Base-by-base conservation (phyloP, 805 yeast genomes). In the Yamadazyma nakazawae region DNA sequence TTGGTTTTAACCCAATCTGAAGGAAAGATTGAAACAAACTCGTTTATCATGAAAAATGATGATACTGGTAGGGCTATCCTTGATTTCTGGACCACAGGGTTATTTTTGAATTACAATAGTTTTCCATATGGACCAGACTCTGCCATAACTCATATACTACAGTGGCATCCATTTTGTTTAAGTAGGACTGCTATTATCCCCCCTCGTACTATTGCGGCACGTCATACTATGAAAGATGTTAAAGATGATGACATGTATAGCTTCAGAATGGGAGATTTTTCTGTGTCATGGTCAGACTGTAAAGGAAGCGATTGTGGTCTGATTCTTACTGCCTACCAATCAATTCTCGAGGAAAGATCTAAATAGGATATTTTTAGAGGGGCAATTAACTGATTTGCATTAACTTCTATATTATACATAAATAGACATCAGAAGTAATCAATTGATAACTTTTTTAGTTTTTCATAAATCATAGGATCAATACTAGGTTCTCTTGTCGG, bases 101-200 rank as follows among this genome's bases (percentile, higher is more conserved):
- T 89, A 40, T 83, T 81, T 60, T 76, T 87, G 60, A 74, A 77
- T 42, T 89, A 85, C 66, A 65, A 66, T n/a, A 76, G 76, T 47
- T 87, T 87, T 66, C 77, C 78, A 12, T 63, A 64, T 42, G 77
- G 78, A 45, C 85, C 82, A 5, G 81, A 79, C 48, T 74, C 78
- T n/a, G 91, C 94, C 0, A 60, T 92, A 37, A 78, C 88, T n/a
- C 98, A 94, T 62, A 72, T 90, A 38, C 72, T 90, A 55, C 97
- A 89, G 65, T 94, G 98, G 99, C 99, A 92, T 62, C 96, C 97
- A 11, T 80, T 78, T 25, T 68, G 86, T 24, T 72, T 94, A 54
- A 76, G 85, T 45, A 85, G 81, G 58, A 74, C 94, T 2, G 85
- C 89, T 0, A 63, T 92, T 13, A 79, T 94, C 1, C 87, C 89